phyloP scores from a whole-genome alignment of 23 red algal genomes.

The Cyanidioschyzon merolae region DNA sequence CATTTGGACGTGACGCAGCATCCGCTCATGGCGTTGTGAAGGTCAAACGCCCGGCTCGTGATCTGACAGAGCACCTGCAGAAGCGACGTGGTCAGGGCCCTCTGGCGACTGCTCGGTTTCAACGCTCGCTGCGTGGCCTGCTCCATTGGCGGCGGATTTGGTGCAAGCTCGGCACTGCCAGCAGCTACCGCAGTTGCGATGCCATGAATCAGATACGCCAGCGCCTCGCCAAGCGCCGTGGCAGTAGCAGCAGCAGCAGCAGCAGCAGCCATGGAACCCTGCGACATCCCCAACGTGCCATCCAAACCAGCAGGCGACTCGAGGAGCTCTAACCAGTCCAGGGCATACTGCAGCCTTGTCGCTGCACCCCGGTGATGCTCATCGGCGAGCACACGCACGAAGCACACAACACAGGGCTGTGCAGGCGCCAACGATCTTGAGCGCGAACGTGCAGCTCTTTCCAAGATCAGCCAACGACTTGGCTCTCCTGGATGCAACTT shows the following conservation, averaged over 20 bases:
- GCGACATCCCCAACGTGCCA: not conserved
- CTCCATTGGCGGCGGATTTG: too few relatives aligned
- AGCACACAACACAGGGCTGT: not conserved
- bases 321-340: not conserved
- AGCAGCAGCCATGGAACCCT: too few relatives aligned
- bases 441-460: not conserved
- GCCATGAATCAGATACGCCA: not conserved
- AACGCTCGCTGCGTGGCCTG: not conserved
- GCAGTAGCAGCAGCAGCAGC: too few relatives aligned
- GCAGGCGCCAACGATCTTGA: not conserved
- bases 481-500: not conserved
- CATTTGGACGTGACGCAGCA: not conserved
- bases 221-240: not conserved
- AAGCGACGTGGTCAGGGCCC: not conserved
- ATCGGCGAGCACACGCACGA: not conserved
- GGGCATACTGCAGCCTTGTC: not conserved
- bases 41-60: not conserved
- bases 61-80: not conserved
- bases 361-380: not conserved
- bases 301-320: not conserved
- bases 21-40: not conserved
- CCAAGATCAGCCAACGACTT: not conserved
- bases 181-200: not conserved
- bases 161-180: not conserved
- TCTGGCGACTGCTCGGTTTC: not conserved